Conservation (phyloP, 257 asterid species). For the Ligustrum vulgare region DNA sequence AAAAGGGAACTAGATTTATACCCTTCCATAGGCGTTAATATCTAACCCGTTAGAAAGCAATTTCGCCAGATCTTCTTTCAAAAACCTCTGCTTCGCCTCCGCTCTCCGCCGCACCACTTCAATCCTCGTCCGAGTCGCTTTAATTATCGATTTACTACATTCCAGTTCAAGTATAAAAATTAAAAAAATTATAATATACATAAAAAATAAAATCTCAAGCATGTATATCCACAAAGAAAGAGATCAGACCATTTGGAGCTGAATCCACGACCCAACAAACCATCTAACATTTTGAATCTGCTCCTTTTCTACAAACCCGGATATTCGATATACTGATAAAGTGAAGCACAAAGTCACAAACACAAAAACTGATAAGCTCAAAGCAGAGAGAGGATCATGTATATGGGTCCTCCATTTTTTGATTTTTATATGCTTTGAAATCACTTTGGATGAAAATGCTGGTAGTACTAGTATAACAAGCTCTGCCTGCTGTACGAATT, state of each 20-base stretch:
- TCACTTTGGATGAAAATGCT: not conserved
- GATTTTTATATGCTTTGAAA: not conserved
- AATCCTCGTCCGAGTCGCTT: constrained; percentile 70
- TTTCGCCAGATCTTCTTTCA: constrained; percentile 90
- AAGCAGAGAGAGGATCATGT: not conserved
- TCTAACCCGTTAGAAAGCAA: constrained; percentile 87
- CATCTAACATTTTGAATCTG: constrained; percentile 79
- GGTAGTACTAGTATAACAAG: not conserved
- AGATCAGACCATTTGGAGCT: constrained; percentile 78
- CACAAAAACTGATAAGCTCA: not conserved
- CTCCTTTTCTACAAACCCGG: not conserved
- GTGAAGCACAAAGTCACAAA: not conserved
- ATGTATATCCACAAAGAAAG: not conserved
- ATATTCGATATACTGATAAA: constrained; percentile 1
- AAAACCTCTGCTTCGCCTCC: constrained; percentile 88
- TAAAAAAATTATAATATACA: not conserved
- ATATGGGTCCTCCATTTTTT: not conserved
- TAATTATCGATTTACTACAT: constrained; percentile 73
- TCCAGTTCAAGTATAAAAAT: not conserved
- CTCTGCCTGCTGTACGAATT: not conserved
- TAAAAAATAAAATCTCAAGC: not conserved
- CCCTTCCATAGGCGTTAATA: constrained; percentile 92
- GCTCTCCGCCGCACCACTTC: constrained; percentile 72
- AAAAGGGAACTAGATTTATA: constrained; percentile 20
- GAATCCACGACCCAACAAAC: constrained; percentile 75